phyloP scores from a whole-genome alignment of 257 asterid species.

The Euphrasia confusa region DNA sequence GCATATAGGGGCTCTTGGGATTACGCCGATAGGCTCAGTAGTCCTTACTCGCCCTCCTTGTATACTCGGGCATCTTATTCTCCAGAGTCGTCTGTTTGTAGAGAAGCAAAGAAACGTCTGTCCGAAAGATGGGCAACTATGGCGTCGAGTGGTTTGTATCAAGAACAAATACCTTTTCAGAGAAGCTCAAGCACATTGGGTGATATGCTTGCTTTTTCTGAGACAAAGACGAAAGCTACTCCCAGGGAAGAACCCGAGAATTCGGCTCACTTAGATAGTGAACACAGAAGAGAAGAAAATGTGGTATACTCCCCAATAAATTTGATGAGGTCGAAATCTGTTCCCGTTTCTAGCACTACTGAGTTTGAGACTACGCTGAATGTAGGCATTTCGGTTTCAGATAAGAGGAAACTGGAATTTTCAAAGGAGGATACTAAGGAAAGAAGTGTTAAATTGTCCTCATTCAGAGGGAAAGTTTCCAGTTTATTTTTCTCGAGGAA shows the following conservation, averaged over 20 bases:
- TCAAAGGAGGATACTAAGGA: slow-evolving; percentile 36
- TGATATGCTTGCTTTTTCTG: slow-evolving; percentile 86
- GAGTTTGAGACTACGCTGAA: slow-evolving; percentile 35
- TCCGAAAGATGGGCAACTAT: slow-evolving; percentile 81
- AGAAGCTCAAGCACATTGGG: slow-evolving; percentile 72
- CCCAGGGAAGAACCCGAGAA: slow-evolving; percentile 32
- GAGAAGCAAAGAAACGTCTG: slow-evolving; percentile 82
- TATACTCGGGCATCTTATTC: slow-evolving; percentile 64
- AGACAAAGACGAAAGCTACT: slow-evolving; percentile 35
- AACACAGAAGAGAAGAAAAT: slow-evolving; percentile 29
- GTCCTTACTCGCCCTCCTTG: slow-evolving; percentile 61
- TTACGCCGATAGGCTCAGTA: slow-evolving; percentile 52
- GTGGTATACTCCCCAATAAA: slow-evolving; percentile 41
- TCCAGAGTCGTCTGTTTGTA: slow-evolving; percentile 72
- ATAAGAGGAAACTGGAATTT: slow-evolving; percentile 27
- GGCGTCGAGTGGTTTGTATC: slow-evolving; percentile 52
- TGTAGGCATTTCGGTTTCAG: slow-evolving; percentile 26
- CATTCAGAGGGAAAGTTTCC: slow-evolving; percentile 62
- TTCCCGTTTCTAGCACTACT: slow-evolving; percentile 49
- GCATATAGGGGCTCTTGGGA: slow-evolving; percentile 71
- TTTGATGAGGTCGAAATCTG: slow-evolving; percentile 66
- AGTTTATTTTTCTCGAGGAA: slow-evolving; percentile 63
- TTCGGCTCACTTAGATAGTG: slow-evolving; percentile 27
- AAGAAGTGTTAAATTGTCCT: slow-evolving; percentile 38
- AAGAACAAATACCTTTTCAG: slow-evolving; percentile 50